These are phyloP conservation scores for Furculomyces boomerangus DNA, from an alignment of 371 early-diverging fungal genomes.

Conservation along the genomic window DNA sequence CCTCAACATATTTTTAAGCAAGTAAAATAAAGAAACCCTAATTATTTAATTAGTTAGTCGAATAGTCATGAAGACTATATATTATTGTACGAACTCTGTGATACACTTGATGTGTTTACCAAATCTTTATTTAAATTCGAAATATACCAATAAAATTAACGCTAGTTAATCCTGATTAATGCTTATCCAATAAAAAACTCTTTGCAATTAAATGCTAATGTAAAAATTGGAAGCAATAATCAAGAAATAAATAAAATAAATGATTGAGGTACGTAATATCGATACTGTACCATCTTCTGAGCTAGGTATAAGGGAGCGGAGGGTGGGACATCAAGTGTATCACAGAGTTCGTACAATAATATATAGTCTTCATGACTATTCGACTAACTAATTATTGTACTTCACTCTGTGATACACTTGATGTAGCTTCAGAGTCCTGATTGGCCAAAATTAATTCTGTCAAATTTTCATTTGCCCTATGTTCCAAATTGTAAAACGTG, in stretches of 20 bases:
- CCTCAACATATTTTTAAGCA: too few relatives aligned
- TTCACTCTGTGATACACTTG: neutral
- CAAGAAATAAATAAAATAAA: neutral
- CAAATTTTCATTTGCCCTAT: neutral
- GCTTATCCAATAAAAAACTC: neutral
- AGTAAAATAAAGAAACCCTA: too few relatives aligned
- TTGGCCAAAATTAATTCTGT: neutral
- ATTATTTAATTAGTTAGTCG: neutral
- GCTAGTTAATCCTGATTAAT: neutral
- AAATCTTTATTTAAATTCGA: too few relatives aligned
- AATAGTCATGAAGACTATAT: neutral
- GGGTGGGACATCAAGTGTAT: neutral
- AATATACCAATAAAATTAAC: too few relatives aligned
- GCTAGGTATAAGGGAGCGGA: neutral
- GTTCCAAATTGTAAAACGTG: constrained; percentile 3
- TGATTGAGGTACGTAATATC: neutral
- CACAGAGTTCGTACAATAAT: neutral
- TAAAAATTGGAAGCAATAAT: neutral
- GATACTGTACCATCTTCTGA: neutral
- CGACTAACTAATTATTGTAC: neutral
- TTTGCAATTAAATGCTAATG: neutral
- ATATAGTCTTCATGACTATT: neutral
- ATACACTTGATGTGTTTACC: neutral
- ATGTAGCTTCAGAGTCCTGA: neutral
- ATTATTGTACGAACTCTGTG: neutral